A percentile compares a stretch with the other conserved stretches of the same genome.
Evolutionary conservation across 2,329 filamentous ascomycete species (phyloP).

Genomic region (Pseudopithomyces maydicus): DNA sequence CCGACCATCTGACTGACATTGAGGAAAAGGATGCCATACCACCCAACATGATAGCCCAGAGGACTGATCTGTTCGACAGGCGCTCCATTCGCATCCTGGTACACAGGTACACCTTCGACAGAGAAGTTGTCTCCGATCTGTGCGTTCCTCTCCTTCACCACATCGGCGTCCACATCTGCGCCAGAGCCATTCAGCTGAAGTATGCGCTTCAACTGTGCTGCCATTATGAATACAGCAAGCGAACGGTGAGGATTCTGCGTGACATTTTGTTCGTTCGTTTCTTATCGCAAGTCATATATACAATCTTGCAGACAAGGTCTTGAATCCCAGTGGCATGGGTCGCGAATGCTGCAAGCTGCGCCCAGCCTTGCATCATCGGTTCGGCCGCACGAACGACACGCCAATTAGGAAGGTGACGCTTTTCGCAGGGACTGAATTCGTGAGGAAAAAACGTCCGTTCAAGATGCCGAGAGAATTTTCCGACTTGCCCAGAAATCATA

Average conservation of each 20-base stretch:
- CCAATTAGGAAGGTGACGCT: slow-evolving; percentile 8
- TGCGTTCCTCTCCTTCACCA: slow-evolving; percentile 30
- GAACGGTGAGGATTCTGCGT: neutral
- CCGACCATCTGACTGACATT: slow-evolving; percentile 41
- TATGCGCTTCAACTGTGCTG: slow-evolving; percentile 19
- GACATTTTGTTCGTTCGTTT: neutral
- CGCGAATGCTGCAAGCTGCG: slow-evolving; percentile 7
- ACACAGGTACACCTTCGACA: slow-evolving; percentile 27
- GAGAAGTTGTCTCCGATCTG: slow-evolving; percentile 32
- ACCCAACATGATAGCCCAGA: slow-evolving; percentile 38
- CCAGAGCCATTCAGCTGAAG: slow-evolving; percentile 21
- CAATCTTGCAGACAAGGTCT: neutral
- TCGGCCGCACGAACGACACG: neutral
- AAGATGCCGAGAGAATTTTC: neutral
- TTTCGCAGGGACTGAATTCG: neutral
- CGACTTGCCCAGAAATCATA: neutral
- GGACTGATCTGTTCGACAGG: slow-evolving; percentile 37
- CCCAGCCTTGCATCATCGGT: slow-evolving; percentile 12
- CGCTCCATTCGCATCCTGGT: slow-evolving; percentile 35
- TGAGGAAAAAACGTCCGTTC: neutral
- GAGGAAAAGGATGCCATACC: slow-evolving; percentile 33
- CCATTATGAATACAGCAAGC: neutral
- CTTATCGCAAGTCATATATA: slow-evolving; percentile 2
- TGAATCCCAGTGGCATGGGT: neutral
- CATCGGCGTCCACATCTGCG: slow-evolving; percentile 16